Base-by-base conservation (phyloP, 306 rosid genomes). In the Ammopiptanthus mongolicus region DNA sequence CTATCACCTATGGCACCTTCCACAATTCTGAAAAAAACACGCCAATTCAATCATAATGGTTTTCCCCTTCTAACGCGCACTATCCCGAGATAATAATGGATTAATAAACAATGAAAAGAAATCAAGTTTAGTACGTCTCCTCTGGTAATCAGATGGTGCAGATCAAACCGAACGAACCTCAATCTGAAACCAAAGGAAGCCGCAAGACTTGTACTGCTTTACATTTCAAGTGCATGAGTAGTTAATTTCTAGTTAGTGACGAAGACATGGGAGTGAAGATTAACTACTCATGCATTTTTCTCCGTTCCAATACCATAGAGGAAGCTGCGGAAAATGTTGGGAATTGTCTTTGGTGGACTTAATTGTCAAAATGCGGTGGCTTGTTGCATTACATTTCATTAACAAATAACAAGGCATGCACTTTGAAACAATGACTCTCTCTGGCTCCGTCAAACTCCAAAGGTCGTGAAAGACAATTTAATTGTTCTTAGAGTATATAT, bases 151-250 rank as follows among this genome's bases (percentile, higher is more conserved):
- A 57, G 17, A 34, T 71, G 55, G 29, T 2, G 17, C 4, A 8
- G 13, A 18, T 5, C 11, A 57, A 23, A 18, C 11, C 62, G 50
- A 52, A 69, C 14, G 66, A 39, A 37, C 18, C 41, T 71, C 28
- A 8, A 22, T 75, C 34, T 63, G 79, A 75, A 75, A 31, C 13
- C 39, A 50, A 34, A 48, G 29, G 41, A 48, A 34, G 52, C 53
- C 53, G 63, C 72, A 75, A 21, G 63, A 74, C 63, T 62, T n/a
- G n/a, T n/a, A n/a, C n/a, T n/a, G n/a, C n/a, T 62, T 0, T 34
- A 12, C 9, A 70, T 70, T 70, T 12, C 1, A 70, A 70, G 34
- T n/a, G 10, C 18, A 5, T 52, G 3, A 29, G 39, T 28, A 48
- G 19, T 17, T 65, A 63, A 8, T 37, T 28, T 14, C 29, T 15